Evolutionary conservation across 2,329 filamentous ascomycete genomes (phyloP).

Genomic region (Aphanoascus verrucosus): DNA sequence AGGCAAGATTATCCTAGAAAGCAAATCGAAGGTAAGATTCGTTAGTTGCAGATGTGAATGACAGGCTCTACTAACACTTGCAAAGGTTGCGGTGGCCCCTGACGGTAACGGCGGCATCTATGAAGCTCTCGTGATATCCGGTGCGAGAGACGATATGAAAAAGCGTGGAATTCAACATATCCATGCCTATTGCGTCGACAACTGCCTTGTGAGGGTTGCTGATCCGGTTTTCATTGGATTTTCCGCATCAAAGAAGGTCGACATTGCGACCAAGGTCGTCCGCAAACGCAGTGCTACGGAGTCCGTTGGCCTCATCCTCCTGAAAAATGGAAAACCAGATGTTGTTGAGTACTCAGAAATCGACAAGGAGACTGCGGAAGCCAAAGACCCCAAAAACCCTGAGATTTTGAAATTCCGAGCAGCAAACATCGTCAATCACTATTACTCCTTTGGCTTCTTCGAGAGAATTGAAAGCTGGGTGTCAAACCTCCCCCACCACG

Average conservation of each 20-base stretch:
- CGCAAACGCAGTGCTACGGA: slow-evolving; percentile 95
- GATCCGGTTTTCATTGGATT: slow-evolving; percentile 95
- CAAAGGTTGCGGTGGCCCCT: slow-evolving; percentile 72
- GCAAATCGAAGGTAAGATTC: slow-evolving; percentile 59
- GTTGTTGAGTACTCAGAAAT: slow-evolving; percentile 99
- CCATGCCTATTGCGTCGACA: slow-evolving; percentile 96
- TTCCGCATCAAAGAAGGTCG: slow-evolving; percentile 72
- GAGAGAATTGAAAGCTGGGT: slow-evolving; percentile 81
- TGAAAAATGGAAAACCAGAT: slow-evolving; percentile 91
- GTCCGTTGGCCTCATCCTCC: slow-evolving; percentile 85
- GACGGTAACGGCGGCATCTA: slow-evolving; percentile 97
- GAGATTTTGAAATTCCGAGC: slow-evolving; percentile 88
- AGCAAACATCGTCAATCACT: slow-evolving; percentile 99
- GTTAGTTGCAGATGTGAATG: background rate
- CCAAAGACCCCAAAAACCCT: slow-evolving; percentile 68
- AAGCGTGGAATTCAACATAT: slow-evolving; percentile 86
- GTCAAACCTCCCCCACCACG: slow-evolving; percentile 81
- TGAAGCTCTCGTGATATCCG: slow-evolving; percentile 70
- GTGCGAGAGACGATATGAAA: slow-evolving; percentile 77
- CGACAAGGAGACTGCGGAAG: slow-evolving; percentile 75
- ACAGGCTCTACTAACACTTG: slow-evolving; percentile 8
- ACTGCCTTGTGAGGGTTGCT: slow-evolving; percentile 97
- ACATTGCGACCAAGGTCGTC: slow-evolving; percentile 98
- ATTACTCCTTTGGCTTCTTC: slow-evolving; percentile 91
- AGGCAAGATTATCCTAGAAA: slow-evolving; percentile 90